Evolutionary conservation across 345 rosid genomes (phyloP), one percentile per base, ranked within the genome.

Genomic region (Iberis pinnata): DNA sequence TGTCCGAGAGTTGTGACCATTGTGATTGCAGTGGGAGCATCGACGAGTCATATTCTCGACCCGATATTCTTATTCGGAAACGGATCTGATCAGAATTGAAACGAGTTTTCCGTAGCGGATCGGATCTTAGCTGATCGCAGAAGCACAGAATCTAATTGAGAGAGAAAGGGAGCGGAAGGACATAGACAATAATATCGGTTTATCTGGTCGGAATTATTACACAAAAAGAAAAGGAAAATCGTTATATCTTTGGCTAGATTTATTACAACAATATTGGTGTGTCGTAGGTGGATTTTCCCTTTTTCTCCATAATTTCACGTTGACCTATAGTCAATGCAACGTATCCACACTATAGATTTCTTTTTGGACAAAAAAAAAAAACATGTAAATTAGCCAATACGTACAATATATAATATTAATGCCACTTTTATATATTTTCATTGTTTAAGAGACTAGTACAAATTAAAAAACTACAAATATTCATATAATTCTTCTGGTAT

Each of bases 1-100:
- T 11, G 99, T 93, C 65, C 97, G 70, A 16, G 99, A 81, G 79
- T 93, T 88, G 81, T 93, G 99, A 20, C 99, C 99, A 75, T 93
- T 83, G 83, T 83, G 80, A 76, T 94, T 81, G 78, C 99, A 93
- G 78, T 93, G 99, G 56, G 97, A 93, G 68, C 99, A 93, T 29
- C 97, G 90, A 46, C 97, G 94, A 37, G 97, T 88, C 99, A 93
- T 60, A 19, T n/a, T n/a, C 56, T 53, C 8, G 24, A 48, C 31
- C 32, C 32, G 58, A 41, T 41, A 41, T 4, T 19, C 40, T 50
- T 40, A 9, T 46, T 31, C 27, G 38, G 1, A 61, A 26, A 25
- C 68, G 68, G 68, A 68, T 62, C 68, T 49, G 73, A 56, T 56
- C 37, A 47, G 53, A 68, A 44, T 19, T n/a, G n/a, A n/a, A n/a